Conservation (phyloP, 2,329 filamentous ascomycete species). For the Aspergillus quadricinctus region DNA sequence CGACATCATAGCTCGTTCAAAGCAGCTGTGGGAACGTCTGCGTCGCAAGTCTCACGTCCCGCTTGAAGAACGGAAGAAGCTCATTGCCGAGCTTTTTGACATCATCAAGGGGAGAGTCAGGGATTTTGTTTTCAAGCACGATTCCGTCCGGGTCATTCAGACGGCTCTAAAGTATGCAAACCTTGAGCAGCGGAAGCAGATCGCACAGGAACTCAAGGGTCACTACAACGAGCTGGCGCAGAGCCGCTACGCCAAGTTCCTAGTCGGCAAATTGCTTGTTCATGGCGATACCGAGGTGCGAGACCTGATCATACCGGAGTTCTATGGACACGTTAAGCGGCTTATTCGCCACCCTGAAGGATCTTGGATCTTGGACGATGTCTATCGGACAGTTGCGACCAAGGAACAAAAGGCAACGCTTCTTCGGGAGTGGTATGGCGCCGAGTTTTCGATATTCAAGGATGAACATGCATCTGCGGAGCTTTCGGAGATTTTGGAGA, state of each 20-base stretch:
- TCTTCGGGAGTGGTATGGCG: conserved; percentile 91
- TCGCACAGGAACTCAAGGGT: conserved; percentile 80
- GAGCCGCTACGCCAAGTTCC: conserved; percentile 94
- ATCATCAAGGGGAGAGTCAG: conserved; percentile 89
- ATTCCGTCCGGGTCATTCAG: conserved; percentile 93
- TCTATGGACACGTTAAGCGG: conserved; percentile 88
- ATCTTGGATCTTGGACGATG: conserved; percentile 95
- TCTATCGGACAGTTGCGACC: conserved; percentile 84
- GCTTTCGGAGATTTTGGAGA: conserved; percentile 68
- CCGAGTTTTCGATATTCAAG: conserved; percentile 82
- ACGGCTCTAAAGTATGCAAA: conserved; percentile 95
- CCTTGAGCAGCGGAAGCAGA: conserved; percentile 75
- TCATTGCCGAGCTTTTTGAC: conserved; percentile 83
- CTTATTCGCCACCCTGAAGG: conserved; percentile 95
- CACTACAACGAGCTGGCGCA: conserved; percentile 81
- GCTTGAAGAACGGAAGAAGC: conserved; percentile 77
- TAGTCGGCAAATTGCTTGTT: conserved; percentile 93
- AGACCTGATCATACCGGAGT: conserved; percentile 86
- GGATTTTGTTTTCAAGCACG: conserved; percentile 98
- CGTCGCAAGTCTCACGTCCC: conserved; percentile 91
- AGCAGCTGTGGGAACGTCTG: conserved; percentile 95
- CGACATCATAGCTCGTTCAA: conserved; percentile 80
- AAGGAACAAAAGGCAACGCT: conserved; percentile 79
- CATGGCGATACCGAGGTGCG: conserved; percentile 83
- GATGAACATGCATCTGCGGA: conserved; percentile 58